These are phyloP conservation scores for Paxillus rubicundulus DNA, from an alignment of 768 basidiomycete species.

Conservation along the genomic window DNA sequence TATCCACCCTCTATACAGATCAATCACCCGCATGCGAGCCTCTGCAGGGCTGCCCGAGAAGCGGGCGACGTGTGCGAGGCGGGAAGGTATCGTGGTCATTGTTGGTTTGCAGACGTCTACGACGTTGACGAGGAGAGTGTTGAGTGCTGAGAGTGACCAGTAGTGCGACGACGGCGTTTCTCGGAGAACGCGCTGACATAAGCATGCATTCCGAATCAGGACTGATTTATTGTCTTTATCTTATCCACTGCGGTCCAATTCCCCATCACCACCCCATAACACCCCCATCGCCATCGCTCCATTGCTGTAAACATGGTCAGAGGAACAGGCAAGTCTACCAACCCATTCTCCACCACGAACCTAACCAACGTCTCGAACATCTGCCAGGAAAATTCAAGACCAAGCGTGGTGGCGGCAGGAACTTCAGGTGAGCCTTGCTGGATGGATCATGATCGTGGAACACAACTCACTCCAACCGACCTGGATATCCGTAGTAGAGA, in stretches of 20 bases:
- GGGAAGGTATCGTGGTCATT: slow-evolving; percentile 86
- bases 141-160: not conserved
- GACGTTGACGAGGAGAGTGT: not conserved
- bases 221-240: slow-evolving; percentile 13
- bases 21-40: slow-evolving; percentile 63
- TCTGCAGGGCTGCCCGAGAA: slow-evolving; percentile 56
- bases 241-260: slow-evolving; percentile 5
- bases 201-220: not conserved
- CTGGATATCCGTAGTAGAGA: slow-evolving; percentile 44
- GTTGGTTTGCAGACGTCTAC: not conserved
- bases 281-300: not conserved
- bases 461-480: not conserved
- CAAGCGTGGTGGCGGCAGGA: slow-evolving; percentile 85
- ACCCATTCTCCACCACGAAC: not conserved
- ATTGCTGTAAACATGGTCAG: slow-evolving; percentile 27
- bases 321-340: slow-evolving; percentile 24
- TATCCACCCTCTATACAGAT: slow-evolving; percentile 92
- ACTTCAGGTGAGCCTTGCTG: slow-evolving; percentile 57
- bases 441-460: slow-evolving; percentile 5
- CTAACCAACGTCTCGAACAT: not conserved
- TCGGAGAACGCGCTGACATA: slow-evolving; percentile 17
- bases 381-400: slow-evolving; percentile 74
- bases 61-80: slow-evolving; percentile 71
- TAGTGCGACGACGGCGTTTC: not conserved
- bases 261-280: not conserved